Percentiles rank a stretch among this genome's conserved stretches.
Evolutionary conservation across 2,329 filamentous ascomycete genomes (phyloP).

Genomic region (Aspergillus carbonarius): DNA sequence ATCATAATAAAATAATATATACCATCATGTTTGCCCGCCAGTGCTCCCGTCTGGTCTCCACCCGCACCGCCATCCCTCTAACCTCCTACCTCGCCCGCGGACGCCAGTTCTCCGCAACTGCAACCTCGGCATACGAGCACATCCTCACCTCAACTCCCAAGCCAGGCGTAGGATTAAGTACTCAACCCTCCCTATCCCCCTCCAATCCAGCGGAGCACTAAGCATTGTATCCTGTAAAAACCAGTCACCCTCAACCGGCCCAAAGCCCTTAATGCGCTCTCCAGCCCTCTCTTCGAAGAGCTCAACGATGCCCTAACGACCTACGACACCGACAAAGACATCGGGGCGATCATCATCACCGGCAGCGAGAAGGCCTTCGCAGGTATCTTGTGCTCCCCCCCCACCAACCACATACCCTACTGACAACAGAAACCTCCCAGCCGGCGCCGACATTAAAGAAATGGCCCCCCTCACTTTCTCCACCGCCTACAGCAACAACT

Average conservation of each 20-base stretch:
- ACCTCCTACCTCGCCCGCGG: constrained; percentile 36
- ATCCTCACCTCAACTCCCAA: constrained; percentile 79
- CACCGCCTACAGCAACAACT: constrained; percentile 81
- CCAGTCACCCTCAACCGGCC: constrained; percentile 89
- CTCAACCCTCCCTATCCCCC: constrained; percentile 15
- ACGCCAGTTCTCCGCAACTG: constrained; percentile 46
- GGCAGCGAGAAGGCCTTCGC: constrained; percentile 89
- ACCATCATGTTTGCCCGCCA: constrained; percentile 45
- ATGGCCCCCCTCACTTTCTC: constrained; percentile 93
- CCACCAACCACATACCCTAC: neutral
- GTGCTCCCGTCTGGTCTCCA: constrained; percentile 61
- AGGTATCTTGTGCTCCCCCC: constrained; percentile 30
- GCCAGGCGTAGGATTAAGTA: constrained; percentile 88
- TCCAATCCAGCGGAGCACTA: neutral
- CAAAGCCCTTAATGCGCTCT: constrained; percentile 92
- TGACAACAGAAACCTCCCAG: constrained; percentile 38
- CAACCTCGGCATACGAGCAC: constrained; percentile 66
- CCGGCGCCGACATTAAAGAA: constrained; percentile 98
- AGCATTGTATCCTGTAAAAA: neutral
- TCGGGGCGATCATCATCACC: constrained; percentile 79
- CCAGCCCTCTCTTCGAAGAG: constrained; percentile 84
- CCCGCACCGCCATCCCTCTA: constrained; percentile 47
- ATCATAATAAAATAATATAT: neutral
- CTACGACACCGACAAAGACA: constrained; percentile 67
- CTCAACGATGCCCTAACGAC: constrained; percentile 74